These are phyloP conservation scores for Pyronema omphalodes DNA, from an alignment of 495 filamentous ascomycete genomes.

Conservation along the genomic window DNA sequence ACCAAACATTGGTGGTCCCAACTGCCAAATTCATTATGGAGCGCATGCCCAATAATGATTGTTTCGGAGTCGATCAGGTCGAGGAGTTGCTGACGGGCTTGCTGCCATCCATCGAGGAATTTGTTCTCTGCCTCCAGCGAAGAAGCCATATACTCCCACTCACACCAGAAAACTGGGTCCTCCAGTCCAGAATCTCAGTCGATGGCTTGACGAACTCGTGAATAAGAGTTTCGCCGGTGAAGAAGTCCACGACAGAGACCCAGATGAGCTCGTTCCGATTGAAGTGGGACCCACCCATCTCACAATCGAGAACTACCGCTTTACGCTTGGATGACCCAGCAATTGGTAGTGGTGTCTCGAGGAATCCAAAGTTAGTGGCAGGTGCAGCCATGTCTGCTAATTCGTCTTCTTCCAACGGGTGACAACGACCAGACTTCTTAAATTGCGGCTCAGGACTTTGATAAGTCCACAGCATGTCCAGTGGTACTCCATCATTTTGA, in stretches of 20 bases:
- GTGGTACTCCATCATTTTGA: no score
- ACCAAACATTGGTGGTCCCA: no score
- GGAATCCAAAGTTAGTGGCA: neutral
- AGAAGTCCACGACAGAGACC: slow-evolving; percentile 77
- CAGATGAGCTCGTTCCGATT: slow-evolving; percentile 69
- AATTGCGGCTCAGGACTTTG: no score
- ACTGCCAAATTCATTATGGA: slow-evolving; percentile 94
- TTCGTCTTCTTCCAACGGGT: neutral
- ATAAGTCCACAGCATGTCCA: no score
- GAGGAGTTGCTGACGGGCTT: slow-evolving; percentile 56
- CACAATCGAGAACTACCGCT: slow-evolving; percentile 69
- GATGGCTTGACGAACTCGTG: slow-evolving; percentile 73
- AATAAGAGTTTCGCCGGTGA: slow-evolving; percentile 47
- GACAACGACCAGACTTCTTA: neutral
- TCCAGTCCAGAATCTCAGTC: slow-evolving; percentile 73
- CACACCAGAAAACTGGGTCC: slow-evolving; percentile 75
- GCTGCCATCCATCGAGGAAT: slow-evolving; percentile 41
- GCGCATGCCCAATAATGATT: slow-evolving; percentile 74
- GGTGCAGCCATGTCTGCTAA: neutral
- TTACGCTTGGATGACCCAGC: neutral
- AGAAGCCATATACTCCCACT: slow-evolving; percentile 1
- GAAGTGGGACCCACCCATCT: slow-evolving; percentile 83
- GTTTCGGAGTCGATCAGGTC: slow-evolving; percentile 51
- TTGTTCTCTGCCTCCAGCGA: slow-evolving; percentile 36
- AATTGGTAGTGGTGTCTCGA: neutral